A percentile compares a stretch with the other conserved stretches of the same genome.
phyloP scores from a whole-genome alignment of 495 filamentous ascomycete genomes.

The Lindgomyces ingoldianus region DNA sequence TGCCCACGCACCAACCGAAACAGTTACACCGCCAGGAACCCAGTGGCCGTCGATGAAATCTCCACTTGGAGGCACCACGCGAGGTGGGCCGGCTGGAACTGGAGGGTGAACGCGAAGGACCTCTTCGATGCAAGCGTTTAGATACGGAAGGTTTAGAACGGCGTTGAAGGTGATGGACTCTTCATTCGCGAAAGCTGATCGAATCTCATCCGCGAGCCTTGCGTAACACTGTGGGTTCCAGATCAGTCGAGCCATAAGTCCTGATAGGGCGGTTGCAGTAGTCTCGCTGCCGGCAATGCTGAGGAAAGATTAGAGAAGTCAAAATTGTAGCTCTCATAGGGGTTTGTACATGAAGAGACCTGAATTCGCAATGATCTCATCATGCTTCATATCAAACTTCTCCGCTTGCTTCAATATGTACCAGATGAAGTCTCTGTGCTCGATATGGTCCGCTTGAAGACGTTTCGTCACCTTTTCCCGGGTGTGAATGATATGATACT shows the following conservation, averaged over 20 bases:
- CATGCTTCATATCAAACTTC: conserved; percentile 27
- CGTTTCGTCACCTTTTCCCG: conserved; percentile 16
- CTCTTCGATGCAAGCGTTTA: conserved; percentile 32
- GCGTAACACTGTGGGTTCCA: conserved; percentile 17
- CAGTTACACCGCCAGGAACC: conserved; percentile 25
- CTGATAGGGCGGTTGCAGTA: conserved; percentile 19
- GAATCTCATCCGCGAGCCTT: conserved; percentile 24
- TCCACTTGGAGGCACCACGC: conserved; percentile 13
- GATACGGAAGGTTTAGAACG: conserved; percentile 20
- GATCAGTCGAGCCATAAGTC: conserved; percentile 18
- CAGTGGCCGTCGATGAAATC: conserved; percentile 20
- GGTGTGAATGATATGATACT: conserved; percentile 22
- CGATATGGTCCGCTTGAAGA: conserved; percentile 16
- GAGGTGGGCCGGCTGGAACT: conserved; percentile 14
- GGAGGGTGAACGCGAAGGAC: conserved; percentile 24
- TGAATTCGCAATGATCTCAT: conserved; percentile 28
- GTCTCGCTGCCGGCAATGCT: conserved; percentile 32
- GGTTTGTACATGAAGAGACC: conserved; percentile 18
- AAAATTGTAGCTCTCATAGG: not conserved
- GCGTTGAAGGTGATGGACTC: conserved; percentile 20
- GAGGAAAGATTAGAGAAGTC: not conserved
- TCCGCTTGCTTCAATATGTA: conserved; percentile 25
- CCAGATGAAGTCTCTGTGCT: conserved; percentile 29
- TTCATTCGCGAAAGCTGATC: conserved; percentile 18
- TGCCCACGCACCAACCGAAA: conserved; percentile 19